Base-by-base conservation (phyloP, 2,329 filamentous ascomycete species). In the Paracorniculantispora psalliotae region DNA sequence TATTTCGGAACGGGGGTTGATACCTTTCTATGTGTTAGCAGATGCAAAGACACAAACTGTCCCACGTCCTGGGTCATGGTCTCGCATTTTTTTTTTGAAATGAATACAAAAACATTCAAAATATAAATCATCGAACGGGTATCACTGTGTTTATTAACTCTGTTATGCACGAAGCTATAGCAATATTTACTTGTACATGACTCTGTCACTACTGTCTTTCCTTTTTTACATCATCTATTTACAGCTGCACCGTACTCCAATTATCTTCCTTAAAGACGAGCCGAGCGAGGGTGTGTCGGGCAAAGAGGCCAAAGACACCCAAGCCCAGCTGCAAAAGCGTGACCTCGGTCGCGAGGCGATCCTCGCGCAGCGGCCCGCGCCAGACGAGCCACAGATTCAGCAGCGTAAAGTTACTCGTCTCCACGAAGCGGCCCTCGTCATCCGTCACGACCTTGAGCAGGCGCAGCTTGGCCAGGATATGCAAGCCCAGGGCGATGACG, bases 331-430 rank as follows among this genome's bases (percentile, higher is more conserved):
- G 94, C 73, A 97, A 82, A n/a, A 76, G 75, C 48, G 94, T 82
- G 61, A 99, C 81, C 71, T 94, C 91, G 69, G 85, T 78, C 26
- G 91, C 90, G 57, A 99, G 79, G 48, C 84, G 81, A 74, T 96
- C 90, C 72, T 99, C 94, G 62, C 90, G 84, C 80, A 96, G 83
- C 2, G 94, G 92, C 0, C 94, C 94, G 71, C 92, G 88, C 90
- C 92, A 96, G 54, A 97, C 90, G 62, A 99, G 79, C 93, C 93
- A 99, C 59, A 99, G 81, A 71, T 99, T 99, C 65, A 99, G 80
- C 50, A 99, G 83, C 9, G 94, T 99, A 63, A 99, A 82, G 73
- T 99, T 99, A 64, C 86, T 91, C 21, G 87, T 93, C 73, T 94
- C 89, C 25, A 85, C 77, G 66, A 97, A 88, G 64, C 80, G 76